Base-by-base conservation (phyloP, 192 early-diverging fungal species). In the Haplosporangium gracile region DNA sequence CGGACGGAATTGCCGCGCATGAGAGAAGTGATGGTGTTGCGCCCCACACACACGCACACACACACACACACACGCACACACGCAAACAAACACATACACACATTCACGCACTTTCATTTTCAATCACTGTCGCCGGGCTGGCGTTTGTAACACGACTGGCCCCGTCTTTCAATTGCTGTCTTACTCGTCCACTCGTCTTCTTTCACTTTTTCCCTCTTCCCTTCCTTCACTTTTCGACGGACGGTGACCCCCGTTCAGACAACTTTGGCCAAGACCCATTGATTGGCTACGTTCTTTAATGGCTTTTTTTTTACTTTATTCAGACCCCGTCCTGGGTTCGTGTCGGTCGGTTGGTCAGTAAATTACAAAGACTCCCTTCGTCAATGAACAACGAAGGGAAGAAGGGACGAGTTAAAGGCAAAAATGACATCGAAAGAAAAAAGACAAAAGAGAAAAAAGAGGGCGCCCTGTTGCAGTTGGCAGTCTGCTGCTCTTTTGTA, bases 241-340 rank as follows among this genome's bases (percentile, higher is more conserved):
- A 29, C n/a, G 26, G 26, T 32, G 60, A 32, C 60, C 60, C 57
- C 60, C 60, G 60, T 65, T 65, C 60, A 65, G 60, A 65, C 60
- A 65, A 65, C 60, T 32, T 65, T 51, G 49, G 60, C n/a, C 60
- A 26, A 29, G 26, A 10, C 11, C 26, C 29, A 2, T 11, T 65
- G 29, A 65, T 65, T 65, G 60, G 60, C 60, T 15, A 15, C 60
- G 60, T 65, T 65, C 26, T 3, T 9, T 13, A 32, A 32, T 71
- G 32, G 68, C 68, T 22, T 71, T 42, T 70, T 51, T 51, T 18
- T 51, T 18, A 5, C 5, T 51, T 51, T 51, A 51, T 51, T 51
- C 32, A 71, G 24, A 24, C 10, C n/a, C 70, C 70, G 70, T 42
- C 38, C 70, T 71, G 38, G 38, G 70, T 71, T 39, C 38, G 34